These are phyloP conservation scores for Curvularia spicifera DNA, from an alignment of 2,329 filamentous ascomycete genomes.

Conservation along the genomic window DNA sequence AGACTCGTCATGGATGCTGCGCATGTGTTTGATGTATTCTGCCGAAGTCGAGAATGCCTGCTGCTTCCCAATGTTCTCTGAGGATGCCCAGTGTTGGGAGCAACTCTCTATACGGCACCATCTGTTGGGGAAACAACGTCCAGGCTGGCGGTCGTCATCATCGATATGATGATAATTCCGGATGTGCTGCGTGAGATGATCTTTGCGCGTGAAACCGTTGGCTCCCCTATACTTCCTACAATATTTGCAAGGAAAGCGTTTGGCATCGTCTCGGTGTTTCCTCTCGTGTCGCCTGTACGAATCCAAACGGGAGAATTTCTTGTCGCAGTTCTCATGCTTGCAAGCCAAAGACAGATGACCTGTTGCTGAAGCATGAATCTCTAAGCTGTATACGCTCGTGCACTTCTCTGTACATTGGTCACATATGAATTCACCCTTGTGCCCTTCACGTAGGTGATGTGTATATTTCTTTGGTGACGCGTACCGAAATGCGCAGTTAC, in stretches of 20 bases:
- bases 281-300: background rate
- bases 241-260: conserved; percentile 4
- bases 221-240: conserved; percentile 6
- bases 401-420: conserved; percentile 2
- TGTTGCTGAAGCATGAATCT: no score
- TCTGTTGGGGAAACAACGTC: no score
- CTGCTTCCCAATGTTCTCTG: accelerated
- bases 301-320: background rate
- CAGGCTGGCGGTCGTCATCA: background rate
- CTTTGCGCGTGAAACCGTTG: conserved; percentile 1
- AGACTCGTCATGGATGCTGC: background rate
- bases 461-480: background rate
- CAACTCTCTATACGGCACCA: background rate
- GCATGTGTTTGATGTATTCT: background rate
- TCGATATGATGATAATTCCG: conserved; percentile 7
- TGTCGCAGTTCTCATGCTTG: background rate
- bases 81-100: accelerated
- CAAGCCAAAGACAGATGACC: background rate
- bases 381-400: no score
- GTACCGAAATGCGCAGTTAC: background rate
- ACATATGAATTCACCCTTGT: background rate
- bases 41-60: accelerated
- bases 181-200: conserved; percentile 6
- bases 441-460: background rate
- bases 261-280: background rate